Base-by-base conservation (phyloP, 148 eudicot species). In the Cornus controversa region DNA sequence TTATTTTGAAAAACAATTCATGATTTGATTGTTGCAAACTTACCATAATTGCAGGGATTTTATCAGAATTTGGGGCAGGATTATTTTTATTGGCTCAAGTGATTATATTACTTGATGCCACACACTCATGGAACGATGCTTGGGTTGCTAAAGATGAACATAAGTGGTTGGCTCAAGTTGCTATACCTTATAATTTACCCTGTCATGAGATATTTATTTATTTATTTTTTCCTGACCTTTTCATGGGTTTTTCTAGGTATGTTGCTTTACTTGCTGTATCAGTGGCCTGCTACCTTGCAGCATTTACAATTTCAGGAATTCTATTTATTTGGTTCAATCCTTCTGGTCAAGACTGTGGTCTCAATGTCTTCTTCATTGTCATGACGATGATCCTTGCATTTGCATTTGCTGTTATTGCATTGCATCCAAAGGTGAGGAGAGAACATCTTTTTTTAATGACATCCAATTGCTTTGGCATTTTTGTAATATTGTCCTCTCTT, bases 91-190 rank as follows among this genome's bases (percentile, higher is more conserved):
- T 96, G 86, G 97, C 92, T 84, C 99, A 96, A 89, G 99, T 96
- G 29, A 74, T 96, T 77, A 88, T 96, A 84, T 71, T 96, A 78
- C 78, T 96, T 79, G 99, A 96, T 87, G 96, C 94, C 79, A 93
- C 98, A 69, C 91, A 93, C 77, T 85, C 95, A 24, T 96, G 99
- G 99, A 96, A 96, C 62, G 98, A 96, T 83, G 86, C 99, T 25
- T 96, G 99, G 98, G 98, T 96, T 72, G 99, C 92, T 67, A 96
- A 96, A 84, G 99, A 96, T 79, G 99, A 96, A 83, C 95, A 93
- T 37, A 96, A 91, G 70, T 96, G 99, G 99, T 96, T 34, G 67
- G 75, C 77, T 76, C 70, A 27, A 81, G 36, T 66, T 78, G 20
- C 70, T 57, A 54, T n/a, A 23, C 77, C 20, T 67, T 71, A 36